Percentiles rank a stretch among this genome's conserved stretches.
Conservation (phyloP, 495 filamentous ascomycete genomes). For the Penicillium manginii region DNA sequence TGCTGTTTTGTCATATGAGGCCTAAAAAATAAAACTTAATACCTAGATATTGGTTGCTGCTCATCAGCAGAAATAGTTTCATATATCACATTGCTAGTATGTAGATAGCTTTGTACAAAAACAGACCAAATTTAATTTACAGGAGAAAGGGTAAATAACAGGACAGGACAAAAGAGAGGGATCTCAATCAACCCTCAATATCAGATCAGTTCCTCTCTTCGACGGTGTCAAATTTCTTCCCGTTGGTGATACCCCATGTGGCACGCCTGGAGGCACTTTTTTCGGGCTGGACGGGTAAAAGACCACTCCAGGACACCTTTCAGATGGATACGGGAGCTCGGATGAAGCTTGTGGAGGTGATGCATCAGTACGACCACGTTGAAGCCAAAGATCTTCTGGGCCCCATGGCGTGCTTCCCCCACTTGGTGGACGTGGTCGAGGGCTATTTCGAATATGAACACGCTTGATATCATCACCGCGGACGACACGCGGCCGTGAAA, state of each 20-base stretch:
- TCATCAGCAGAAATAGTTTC: not conserved
- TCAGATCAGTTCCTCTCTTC: constrained; percentile 38
- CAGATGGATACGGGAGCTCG: constrained; percentile 31
- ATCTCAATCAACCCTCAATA: constrained; percentile 41
- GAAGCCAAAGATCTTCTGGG: constrained; percentile 41
- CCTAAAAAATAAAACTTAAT: too few relatives aligned
- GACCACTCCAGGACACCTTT: constrained; percentile 13
- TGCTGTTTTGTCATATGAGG: too few relatives aligned
- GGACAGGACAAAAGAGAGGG: not conserved
- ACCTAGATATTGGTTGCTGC: not conserved
- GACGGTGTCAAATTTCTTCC: constrained; percentile 45
- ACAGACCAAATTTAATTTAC: constrained; percentile 1
- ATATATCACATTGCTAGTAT: not conserved
- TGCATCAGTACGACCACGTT: constrained; percentile 15
- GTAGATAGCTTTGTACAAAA: not conserved
- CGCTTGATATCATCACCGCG: constrained; percentile 42
- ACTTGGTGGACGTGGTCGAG: constrained; percentile 31
- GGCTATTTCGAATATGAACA: constrained; percentile 38
- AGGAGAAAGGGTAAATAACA: not conserved
- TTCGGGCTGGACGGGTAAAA: constrained; percentile 29
- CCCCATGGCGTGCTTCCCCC: constrained; percentile 34
- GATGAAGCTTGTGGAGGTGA: not conserved
- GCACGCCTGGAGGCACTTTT: constrained; percentile 7
- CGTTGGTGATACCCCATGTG: constrained; percentile 29
- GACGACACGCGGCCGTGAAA: constrained; percentile 41